These are phyloP conservation scores for Spencermartinsiella ligniputridi DNA, from an alignment of 1,139 yeast species.

Conservation along the genomic window DNA sequence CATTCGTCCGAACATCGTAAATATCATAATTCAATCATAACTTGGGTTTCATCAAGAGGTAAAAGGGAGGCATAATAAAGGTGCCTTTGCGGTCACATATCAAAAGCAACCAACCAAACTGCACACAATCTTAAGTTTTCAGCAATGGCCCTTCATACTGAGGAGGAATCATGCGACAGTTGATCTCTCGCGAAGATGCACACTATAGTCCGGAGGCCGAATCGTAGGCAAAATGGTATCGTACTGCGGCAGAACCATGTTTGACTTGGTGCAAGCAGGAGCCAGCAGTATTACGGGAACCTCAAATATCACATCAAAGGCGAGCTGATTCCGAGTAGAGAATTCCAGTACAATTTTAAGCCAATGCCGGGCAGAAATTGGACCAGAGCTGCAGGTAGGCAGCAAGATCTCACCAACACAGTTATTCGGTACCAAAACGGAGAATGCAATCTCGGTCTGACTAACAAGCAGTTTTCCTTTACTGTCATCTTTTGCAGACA, in stretches of 20 bases:
- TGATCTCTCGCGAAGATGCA: no score
- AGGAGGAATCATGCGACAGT: background rate
- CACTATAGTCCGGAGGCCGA: no score
- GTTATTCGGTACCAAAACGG: background rate
- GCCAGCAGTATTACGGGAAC: background rate
- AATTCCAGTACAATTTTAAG: background rate
- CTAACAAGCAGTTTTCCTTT: background rate
- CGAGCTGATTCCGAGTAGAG: background rate
- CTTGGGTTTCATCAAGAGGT: no score
- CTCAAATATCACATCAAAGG: background rate
- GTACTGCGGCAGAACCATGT: slow-evolving; percentile 1
- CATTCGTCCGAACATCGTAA: no score
- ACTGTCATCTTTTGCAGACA: background rate
- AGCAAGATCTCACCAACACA: background rate
- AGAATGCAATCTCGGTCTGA: background rate
- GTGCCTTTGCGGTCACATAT: no score
- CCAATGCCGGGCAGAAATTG: background rate
- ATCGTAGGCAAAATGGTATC: background rate
- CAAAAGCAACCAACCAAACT: no score
- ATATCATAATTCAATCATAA: no score
- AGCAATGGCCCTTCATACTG: background rate
- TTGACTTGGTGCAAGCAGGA: background rate
- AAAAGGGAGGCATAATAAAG: no score
- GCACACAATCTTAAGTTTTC: background rate
- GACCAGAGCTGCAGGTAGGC: background rate